Conservation (phyloP, 1,284 basidiomycete species). For the Leucoagaricus sp. region DNA sequence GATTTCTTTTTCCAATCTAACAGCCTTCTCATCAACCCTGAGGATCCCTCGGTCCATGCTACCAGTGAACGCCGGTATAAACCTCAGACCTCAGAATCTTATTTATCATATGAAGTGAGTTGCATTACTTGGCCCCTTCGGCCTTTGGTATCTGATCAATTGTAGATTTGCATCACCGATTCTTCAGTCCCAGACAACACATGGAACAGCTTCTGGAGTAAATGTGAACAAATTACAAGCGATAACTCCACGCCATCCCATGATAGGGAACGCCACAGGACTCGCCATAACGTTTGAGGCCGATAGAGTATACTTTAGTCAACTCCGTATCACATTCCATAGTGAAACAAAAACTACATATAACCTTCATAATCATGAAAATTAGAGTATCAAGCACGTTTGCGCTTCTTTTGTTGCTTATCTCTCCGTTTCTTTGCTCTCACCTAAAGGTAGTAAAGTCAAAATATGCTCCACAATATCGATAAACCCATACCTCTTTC, state of each 20-base stretch:
- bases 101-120: slow-evolving; percentile 55
- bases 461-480: background rate
- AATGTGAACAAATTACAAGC: slow-evolving; percentile 43
- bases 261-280: background rate
- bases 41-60: slow-evolving; percentile 14
- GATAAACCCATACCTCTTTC: slow-evolving; percentile 63
- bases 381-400: slow-evolving; percentile 28
- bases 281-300: too few species aligned
- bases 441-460: slow-evolving; percentile 41
- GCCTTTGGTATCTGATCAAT: slow-evolving; percentile 9
- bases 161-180: slow-evolving; percentile 50
- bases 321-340: too few species aligned
- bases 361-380: background rate
- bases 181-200: slow-evolving; percentile 35
- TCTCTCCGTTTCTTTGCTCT: slow-evolving; percentile 73
- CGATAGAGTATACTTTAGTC: too few species aligned
- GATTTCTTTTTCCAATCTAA: slow-evolving; percentile 43
- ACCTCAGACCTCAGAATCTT: slow-evolving; percentile 55
- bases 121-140: background rate
- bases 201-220: slow-evolving; percentile 55
- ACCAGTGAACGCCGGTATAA: slow-evolving; percentile 51
- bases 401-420: slow-evolving; percentile 64
- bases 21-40: background rate
- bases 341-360: background rate
- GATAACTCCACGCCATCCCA: background rate